These are phyloP conservation scores for Articulospora tetracladia DNA, from an alignment of 495 filamentous ascomycete species.

Conservation along the genomic window DNA sequence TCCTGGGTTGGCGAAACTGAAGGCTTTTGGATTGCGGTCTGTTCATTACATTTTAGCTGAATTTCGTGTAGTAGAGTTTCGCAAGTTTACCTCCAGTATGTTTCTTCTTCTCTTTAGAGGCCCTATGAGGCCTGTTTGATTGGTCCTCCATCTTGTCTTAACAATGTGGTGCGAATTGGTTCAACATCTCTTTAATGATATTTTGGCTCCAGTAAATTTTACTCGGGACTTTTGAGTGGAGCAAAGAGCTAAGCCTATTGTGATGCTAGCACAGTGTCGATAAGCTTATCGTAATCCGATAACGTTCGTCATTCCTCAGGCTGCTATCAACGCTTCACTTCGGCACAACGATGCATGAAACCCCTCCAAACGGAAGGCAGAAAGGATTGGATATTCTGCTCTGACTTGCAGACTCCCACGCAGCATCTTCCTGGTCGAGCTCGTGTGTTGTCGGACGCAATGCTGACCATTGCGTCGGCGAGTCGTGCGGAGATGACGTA, in stretches of 20 bases:
- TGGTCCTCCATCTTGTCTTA: constrained; percentile 69
- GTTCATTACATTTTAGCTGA: background rate
- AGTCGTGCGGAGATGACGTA: constrained; percentile 2
- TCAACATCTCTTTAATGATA: background rate
- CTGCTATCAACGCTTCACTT: constrained; percentile 6
- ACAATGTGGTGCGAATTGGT: background rate
- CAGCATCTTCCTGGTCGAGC: background rate
- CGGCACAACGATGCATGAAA: background rate
- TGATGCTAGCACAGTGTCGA: background rate
- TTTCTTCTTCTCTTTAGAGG: constrained; percentile 89
- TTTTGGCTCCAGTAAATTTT: constrained; percentile 5
- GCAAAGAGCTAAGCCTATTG: background rate
- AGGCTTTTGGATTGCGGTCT: constrained; percentile 90
- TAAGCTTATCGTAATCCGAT: constrained; percentile 11
- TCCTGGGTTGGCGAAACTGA: constrained; percentile 80
- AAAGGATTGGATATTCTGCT: background rate
- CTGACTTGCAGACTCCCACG: background rate
- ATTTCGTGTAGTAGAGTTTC: background rate
- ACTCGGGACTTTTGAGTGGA: constrained; percentile 11
- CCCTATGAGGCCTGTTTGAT: constrained; percentile 79
- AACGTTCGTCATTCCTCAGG: background rate
- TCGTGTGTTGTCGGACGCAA: background rate
- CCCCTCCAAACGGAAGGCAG: background rate
- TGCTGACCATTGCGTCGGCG: background rate
- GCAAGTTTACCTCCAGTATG: constrained; percentile 41